phyloP scores from a whole-genome alignment of 176 grass and related monocot species.

The sorghum (Sorghum bicolor) region DNA sequence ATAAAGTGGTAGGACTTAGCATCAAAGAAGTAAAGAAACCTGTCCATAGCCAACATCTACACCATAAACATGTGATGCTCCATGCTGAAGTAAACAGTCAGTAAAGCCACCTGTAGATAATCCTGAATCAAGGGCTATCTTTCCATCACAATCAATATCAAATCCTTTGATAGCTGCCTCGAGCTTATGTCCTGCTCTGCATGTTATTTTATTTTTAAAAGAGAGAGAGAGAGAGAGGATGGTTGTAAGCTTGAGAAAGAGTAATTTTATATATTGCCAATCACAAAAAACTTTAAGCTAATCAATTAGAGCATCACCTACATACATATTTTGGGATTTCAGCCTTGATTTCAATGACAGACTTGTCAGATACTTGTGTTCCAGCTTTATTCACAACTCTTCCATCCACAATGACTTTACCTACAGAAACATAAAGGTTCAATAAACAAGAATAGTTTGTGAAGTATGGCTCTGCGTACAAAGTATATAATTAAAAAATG shows the following conservation, averaged over 20 bases:
- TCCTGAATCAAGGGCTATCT: slow-evolving; percentile 94
- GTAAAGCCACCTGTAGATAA: slow-evolving; percentile 97
- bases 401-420: slow-evolving; percentile 95
- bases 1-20: background rate
- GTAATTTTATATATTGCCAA: background rate
- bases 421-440: slow-evolving; percentile 38
- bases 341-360: slow-evolving; percentile 88
- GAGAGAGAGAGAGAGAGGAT: background rate
- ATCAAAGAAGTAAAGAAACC: slow-evolving; percentile 41
- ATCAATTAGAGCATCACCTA: slow-evolving; percentile 88
- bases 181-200: slow-evolving; percentile 94
- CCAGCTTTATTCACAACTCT: slow-evolving; percentile 88
- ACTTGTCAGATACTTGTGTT: slow-evolving; percentile 87
- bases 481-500: too few species aligned
- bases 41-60: slow-evolving; percentile 99
- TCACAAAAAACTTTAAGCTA: slow-evolving; percentile 12
- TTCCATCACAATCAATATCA: slow-evolving; percentile 70
- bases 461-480: too few species aligned
- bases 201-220: slow-evolving; percentile 13
- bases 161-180: slow-evolving; percentile 94
- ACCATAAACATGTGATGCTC: slow-evolving; percentile 79
- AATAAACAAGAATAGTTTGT: background rate
- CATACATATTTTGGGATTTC: slow-evolving; percentile 99
- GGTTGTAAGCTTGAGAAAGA: slow-evolving; percentile 8
- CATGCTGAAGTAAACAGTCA: slow-evolving; percentile 92